Base-by-base conservation (phyloP, 306 rosid genomes). In the Purshia tridentata region DNA sequence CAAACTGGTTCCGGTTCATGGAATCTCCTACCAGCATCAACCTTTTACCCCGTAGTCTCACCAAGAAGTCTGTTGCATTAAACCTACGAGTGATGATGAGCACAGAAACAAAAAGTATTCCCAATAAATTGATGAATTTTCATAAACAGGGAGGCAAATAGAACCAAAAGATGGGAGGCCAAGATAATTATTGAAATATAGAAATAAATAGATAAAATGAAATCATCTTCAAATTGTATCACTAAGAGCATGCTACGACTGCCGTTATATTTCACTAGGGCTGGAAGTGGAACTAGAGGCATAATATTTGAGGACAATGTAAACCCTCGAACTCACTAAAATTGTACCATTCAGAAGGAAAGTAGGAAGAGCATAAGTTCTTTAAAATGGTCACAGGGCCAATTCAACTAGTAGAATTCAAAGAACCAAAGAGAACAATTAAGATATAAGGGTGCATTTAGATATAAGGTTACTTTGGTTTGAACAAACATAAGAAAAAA, bases 21-120 rank as follows among this genome's bases (percentile, higher is more conserved):
- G 99, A 91, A 81, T 91, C 99, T 78, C 99, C 98, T 39, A 95
- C 86, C 58, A 95, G 89, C 96, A 95, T 86, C 65, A 95, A 77
- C 68, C 76, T 79, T 84, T 91, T 95, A 57, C 96, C 98, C 75
- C 82, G 85, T 77, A 91, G 76, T 82, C 96, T 90, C 76, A 6
- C 78, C 87, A 91, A 81, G 87, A 95, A 91, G 81, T 95, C 96
- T 40, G 94, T 81, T 80, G 96, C 96, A 87, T 84, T 91, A 79
- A 95, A 91, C 89, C 99, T 95, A 72, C 71, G 8, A 82, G 84
- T 65, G 82, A 76, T 52, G 62, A 76, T 45, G 65, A 87, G 72
- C 49, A 47, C 48, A 63, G 55, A 77, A 54, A 62, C 70, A 22
- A 53, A 41, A 41, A 41, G 51, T 45, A 70, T 49, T 50, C 55